Percentiles rank a stretch among this genome's conserved stretches.
Evolutionary conservation across 108 stramenopile genomes (phyloP).

Genomic region (Cylindrotheca fusiformis): DNA sequence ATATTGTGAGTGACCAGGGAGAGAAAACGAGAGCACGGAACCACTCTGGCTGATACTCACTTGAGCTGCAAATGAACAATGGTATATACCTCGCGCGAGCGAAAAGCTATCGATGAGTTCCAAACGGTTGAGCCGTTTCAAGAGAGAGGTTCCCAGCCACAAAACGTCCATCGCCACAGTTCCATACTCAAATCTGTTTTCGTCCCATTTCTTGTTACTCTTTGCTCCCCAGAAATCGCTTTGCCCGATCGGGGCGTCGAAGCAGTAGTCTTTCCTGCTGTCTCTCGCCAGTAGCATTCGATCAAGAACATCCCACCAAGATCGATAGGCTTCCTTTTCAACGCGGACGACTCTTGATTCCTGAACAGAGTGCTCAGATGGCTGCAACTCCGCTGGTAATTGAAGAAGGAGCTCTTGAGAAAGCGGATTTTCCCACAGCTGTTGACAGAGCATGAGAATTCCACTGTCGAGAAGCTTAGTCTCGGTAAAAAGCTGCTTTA

Average conservation of each 20-base stretch:
- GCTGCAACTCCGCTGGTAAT: slow-evolving; percentile 10
- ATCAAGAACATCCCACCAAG: slow-evolving; percentile 39
- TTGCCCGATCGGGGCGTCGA: slow-evolving; percentile 17
- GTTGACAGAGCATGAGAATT: slow-evolving; percentile 21
- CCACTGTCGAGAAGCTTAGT: slow-evolving; percentile 19
- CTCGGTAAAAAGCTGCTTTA: background rate
- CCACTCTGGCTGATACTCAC: slow-evolving; percentile 11
- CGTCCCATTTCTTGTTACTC: slow-evolving; percentile 15
- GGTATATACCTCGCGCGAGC: slow-evolving; percentile 20
- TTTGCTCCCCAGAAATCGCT: slow-evolving; percentile 13
- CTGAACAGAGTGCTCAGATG: background rate
- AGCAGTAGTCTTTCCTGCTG: background rate
- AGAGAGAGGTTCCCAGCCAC: slow-evolving; percentile 12
- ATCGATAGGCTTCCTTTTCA: slow-evolving; percentile 12
- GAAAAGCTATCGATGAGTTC: slow-evolving; percentile 8
- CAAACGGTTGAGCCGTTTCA: slow-evolving; percentile 12
- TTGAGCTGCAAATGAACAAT: slow-evolving; percentile 14
- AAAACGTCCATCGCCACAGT: slow-evolving; percentile 26
- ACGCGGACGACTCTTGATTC: slow-evolving; percentile 11
- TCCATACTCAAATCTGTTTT: slow-evolving; percentile 29
- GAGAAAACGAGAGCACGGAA: too few relatives aligned
- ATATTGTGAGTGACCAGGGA: too few relatives aligned
- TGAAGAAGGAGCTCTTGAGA: slow-evolving; percentile 15
- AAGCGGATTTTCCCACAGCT: slow-evolving; percentile 28
- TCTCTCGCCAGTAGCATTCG: background rate